Conservation (phyloP, 352 stramenopile genomes). For the Peronospora belbahrii region DNA sequence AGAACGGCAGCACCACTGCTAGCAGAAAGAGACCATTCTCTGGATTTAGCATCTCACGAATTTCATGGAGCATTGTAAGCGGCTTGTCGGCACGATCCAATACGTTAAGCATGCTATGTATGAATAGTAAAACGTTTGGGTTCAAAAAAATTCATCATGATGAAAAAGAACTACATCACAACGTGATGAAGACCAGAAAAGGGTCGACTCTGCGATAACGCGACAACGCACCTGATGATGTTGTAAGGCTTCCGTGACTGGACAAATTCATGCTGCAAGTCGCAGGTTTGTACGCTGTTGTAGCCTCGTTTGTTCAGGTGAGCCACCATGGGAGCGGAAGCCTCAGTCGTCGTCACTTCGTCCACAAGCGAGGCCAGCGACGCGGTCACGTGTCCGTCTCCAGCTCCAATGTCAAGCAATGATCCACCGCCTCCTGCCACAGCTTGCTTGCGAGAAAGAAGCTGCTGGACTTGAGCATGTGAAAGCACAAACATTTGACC, state of each 20-base stretch:
- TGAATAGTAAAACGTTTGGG: constrained; percentile 20
- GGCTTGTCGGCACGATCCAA: constrained; percentile 75
- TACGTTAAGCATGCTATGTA: constrained; percentile 68
- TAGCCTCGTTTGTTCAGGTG: constrained; percentile 68
- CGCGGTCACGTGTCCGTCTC: constrained; percentile 77
- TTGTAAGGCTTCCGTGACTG: constrained; percentile 60
- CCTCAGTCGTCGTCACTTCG: constrained; percentile 62
- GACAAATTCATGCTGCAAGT: constrained; percentile 63
- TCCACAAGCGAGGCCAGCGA: constrained; percentile 72
- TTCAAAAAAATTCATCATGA: too few relatives aligned
- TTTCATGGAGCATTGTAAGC: constrained; percentile 67
- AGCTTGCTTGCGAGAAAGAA: constrained; percentile 42
- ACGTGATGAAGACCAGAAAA: constrained; percentile 20
- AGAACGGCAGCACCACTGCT: constrained; percentile 74
- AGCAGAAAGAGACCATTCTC: constrained; percentile 68
- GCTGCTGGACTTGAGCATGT: constrained; percentile 52
- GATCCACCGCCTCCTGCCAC: constrained; percentile 26
- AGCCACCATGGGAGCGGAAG: constrained; percentile 73
- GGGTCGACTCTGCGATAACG: constrained; percentile 1
- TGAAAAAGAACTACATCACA: constrained; percentile 20
- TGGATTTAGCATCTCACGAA: constrained; percentile 63
- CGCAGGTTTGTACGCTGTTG: constrained; percentile 65
- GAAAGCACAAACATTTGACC: constrained; percentile 87
- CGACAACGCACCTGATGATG: constrained; percentile 60
- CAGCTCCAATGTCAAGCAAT: constrained; percentile 75